phyloP scores from a whole-genome alignment of 2,329 filamentous ascomycete species.

The Macrophomina tecta region DNA sequence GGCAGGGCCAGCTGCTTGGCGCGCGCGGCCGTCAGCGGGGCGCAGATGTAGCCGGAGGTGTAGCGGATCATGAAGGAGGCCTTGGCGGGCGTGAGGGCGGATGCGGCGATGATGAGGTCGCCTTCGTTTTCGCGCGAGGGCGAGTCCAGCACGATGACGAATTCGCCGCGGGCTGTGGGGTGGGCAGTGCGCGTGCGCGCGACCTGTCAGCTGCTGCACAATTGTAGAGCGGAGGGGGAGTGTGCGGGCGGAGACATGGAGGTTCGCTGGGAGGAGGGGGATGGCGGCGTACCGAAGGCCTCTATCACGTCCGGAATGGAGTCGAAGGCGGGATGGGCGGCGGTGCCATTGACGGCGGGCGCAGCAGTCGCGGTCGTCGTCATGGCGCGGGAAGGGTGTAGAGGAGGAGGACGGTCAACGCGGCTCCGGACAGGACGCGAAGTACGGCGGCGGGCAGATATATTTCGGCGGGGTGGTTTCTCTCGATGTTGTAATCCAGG shows the following conservation, averaged over 20 bases:
- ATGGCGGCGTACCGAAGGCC: slow-evolving; percentile 47
- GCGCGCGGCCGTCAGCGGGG: slow-evolving; percentile 74
- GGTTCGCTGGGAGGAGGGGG: slow-evolving; percentile 3
- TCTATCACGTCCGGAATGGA: slow-evolving; percentile 54
- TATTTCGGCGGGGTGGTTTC: slow-evolving; percentile 16
- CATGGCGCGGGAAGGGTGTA: slow-evolving; percentile 6
- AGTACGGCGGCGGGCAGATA: background rate
- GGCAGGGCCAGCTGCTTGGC: slow-evolving; percentile 77
- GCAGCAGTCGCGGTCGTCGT: slow-evolving; percentile 5
- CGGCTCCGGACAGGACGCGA: slow-evolving; percentile 4
- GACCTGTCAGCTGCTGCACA: slow-evolving; percentile 28
- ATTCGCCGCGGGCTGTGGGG: slow-evolving; percentile 68
- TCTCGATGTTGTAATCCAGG: slow-evolving; percentile 13
- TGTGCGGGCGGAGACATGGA: background rate
- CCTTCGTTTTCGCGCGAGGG: slow-evolving; percentile 95
- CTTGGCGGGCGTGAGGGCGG: slow-evolving; percentile 82
- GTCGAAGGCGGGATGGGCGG: slow-evolving; percentile 49
- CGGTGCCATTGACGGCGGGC: slow-evolving; percentile 20
- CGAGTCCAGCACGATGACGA: slow-evolving; percentile 94
- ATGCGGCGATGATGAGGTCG: slow-evolving; percentile 92
- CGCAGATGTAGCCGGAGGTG: slow-evolving; percentile 88
- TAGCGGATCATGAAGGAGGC: slow-evolving; percentile 97
- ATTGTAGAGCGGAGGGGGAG: background rate
- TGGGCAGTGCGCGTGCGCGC: background rate
- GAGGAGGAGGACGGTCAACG: too few species aligned